These are phyloP conservation scores for Aegilops umbellulata DNA, from an alignment of 176 grass and related monocot genomes.

Conservation along the genomic window DNA sequence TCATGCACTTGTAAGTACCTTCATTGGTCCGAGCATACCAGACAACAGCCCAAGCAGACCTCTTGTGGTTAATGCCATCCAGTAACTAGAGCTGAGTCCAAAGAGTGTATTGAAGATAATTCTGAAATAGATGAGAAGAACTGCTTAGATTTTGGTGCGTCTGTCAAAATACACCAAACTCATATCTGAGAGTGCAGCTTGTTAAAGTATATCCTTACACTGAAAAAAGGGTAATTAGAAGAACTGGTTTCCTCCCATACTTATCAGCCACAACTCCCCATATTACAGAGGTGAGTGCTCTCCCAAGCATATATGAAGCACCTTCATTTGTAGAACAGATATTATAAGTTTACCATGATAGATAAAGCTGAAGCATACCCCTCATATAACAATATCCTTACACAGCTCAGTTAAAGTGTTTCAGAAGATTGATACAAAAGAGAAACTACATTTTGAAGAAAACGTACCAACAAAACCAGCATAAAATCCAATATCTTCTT, in stretches of 20 bases:
- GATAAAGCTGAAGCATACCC: neutral
- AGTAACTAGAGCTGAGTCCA: conserved; percentile 68
- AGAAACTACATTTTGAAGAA: conserved; percentile 2
- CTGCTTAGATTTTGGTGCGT: conserved; percentile 10
- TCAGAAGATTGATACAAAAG: neutral
- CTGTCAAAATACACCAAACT: conserved; percentile 4
- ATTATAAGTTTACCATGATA: neutral
- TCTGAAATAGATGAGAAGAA: conserved; percentile 31
- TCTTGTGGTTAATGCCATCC: conserved; percentile 62
- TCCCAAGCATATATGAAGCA: conserved; percentile 68
- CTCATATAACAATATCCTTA: neutral
- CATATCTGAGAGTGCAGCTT: neutral
- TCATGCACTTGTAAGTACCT: conserved; percentile 28
- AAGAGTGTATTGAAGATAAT: conserved; percentile 62
- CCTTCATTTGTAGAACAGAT: conserved; percentile 44
- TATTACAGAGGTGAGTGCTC: conserved; percentile 55
- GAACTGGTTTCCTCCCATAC: conserved; percentile 67
- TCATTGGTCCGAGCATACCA: conserved; percentile 57
- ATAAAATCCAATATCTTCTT: conserved; percentile 80
- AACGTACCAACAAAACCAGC: conserved; percentile 75
- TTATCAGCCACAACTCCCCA: conserved; percentile 75
- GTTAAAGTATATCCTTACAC: conserved; percentile 43
- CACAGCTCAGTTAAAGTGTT: neutral
- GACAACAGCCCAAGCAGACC: conserved; percentile 50
- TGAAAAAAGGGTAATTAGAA: conserved; percentile 48